These are phyloP conservation scores for Mortierella sp. DNA, from an alignment of 371 early-diverging fungal species.

Conservation along the genomic window DNA sequence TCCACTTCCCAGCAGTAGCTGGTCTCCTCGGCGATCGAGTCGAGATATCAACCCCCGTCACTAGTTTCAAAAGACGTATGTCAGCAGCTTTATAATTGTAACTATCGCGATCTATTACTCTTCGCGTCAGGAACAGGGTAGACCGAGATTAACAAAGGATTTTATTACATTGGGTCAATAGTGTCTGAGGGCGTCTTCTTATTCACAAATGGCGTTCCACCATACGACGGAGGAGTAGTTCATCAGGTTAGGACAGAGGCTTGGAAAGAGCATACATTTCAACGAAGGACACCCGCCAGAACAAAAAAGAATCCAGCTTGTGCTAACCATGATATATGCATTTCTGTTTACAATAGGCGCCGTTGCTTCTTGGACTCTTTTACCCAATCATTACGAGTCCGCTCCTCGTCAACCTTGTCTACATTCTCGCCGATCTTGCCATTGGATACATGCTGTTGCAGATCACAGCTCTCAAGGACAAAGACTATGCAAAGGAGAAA, in stretches of 20 bases:
- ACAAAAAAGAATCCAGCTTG: background rate
- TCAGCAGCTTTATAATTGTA: background rate
- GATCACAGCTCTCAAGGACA: slow-evolving; percentile 65
- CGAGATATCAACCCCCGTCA: slow-evolving; percentile 89
- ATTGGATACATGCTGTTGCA: slow-evolving; percentile 69
- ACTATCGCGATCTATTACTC: background rate
- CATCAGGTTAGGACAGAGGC: slow-evolving; percentile 76
- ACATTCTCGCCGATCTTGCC: slow-evolving; percentile 72
- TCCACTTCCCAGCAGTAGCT: slow-evolving; percentile 64
- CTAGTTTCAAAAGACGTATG: slow-evolving; percentile 86
- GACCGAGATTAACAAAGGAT: background rate
- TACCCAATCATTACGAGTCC: slow-evolving; percentile 70
- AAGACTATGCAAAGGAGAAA: slow-evolving; percentile 25
- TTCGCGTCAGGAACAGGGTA: background rate
- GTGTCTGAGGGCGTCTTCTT: slow-evolving; percentile 93
- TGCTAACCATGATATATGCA: background rate
- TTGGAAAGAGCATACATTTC: background rate
- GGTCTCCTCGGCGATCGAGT: slow-evolving; percentile 68
- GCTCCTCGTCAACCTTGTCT: slow-evolving; percentile 68
- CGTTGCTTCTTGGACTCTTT: slow-evolving; percentile 82
- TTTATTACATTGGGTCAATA: slow-evolving; percentile 40
- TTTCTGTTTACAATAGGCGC: slow-evolving; percentile 67
- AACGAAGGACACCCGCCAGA: background rate
- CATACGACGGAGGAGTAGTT: slow-evolving; percentile 91
- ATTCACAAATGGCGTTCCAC: slow-evolving; percentile 80